Percentiles rank a stretch among this genome's conserved stretches.
phyloP scores from a whole-genome alignment of 495 filamentous ascomycete genomes.

The Penicillium pancosmium region DNA sequence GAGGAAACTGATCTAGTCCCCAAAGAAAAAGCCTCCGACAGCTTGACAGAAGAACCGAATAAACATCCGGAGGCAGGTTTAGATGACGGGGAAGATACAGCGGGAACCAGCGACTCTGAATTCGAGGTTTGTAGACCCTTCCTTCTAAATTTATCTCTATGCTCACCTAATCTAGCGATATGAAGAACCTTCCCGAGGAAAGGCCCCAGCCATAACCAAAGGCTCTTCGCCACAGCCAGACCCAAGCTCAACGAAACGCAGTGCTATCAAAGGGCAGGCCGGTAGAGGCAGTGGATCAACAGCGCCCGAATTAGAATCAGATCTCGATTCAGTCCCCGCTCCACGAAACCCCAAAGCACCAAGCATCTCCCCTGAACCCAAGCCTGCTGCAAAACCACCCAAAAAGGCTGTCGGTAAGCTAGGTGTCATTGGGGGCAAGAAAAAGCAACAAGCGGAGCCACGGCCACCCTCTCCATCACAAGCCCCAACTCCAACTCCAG shows the following conservation, averaged over 20 bases:
- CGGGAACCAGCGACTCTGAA: constrained; percentile 36
- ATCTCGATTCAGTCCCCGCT: constrained; percentile 12
- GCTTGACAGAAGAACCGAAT: not conserved
- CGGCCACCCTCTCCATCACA: constrained; percentile 8
- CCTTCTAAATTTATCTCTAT: not conserved
- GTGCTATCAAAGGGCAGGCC: constrained; percentile 2
- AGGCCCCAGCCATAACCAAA: not conserved
- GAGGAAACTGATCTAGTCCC: not conserved
- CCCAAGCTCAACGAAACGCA: constrained; percentile 9
- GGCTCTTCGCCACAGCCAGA: not conserved
- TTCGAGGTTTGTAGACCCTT: constrained; percentile 37
- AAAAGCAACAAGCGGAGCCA: constrained; percentile 23
- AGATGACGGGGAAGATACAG: constrained; percentile 23
- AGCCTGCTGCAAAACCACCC: constrained; percentile 7
- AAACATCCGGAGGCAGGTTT: constrained; percentile 7
- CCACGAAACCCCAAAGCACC: constrained; percentile 8
- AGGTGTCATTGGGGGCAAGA: constrained; percentile 45
- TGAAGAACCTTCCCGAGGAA: constrained; percentile 37
- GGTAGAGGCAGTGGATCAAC: constrained; percentile 18
- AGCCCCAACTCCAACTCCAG: constrained; percentile 9
- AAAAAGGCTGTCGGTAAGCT: constrained; percentile 31
- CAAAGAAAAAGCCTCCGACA: not conserved
- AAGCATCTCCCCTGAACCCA: constrained; percentile 9
- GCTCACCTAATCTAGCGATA: constrained; percentile 33
- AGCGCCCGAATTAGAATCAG: constrained; percentile 27